phyloP scores from a whole-genome alignment of 257 asterid genomes.

The Solanum etuberosum region DNA sequence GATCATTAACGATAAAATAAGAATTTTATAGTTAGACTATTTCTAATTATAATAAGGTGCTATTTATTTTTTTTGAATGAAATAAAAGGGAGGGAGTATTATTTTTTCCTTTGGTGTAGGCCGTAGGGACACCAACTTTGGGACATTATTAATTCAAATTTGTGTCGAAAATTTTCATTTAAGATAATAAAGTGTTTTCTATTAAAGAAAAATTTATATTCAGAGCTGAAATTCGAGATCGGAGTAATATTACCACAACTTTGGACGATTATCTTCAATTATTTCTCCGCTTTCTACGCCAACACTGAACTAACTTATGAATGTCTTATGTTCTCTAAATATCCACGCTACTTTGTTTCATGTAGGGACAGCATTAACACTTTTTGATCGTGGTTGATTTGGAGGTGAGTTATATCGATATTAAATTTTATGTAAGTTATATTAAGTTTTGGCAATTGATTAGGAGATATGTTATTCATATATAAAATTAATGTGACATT shows the following conservation, averaged over 20 bases:
- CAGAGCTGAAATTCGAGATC: too few species aligned
- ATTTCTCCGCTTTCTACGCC: neutral
- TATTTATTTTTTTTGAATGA: too few species aligned
- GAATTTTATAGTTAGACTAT: too few species aligned
- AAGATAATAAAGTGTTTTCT: neutral
- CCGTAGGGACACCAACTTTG: neutral
- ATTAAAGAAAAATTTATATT: too few species aligned
- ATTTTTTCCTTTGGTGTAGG: too few species aligned
- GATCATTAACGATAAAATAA: neutral
- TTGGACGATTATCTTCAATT: neutral
- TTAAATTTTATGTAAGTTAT: neutral
- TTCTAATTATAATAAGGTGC: too few species aligned
- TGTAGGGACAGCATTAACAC: neutral
- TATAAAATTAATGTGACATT: too few species aligned
- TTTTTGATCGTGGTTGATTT: too few species aligned
- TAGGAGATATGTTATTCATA: too few species aligned
- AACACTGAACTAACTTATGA: neutral
- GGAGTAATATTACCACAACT: neutral
- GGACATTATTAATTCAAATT: neutral
- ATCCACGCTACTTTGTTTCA: neutral
- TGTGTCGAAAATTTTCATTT: fast-evolving
- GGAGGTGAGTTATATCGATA: neutral
- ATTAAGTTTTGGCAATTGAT: neutral
- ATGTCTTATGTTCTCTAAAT: neutral
- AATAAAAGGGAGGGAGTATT: too few species aligned